Base-by-base conservation (phyloP, 2,329 filamentous ascomycete species). In the Ascochyta viciae-villosae region DNA sequence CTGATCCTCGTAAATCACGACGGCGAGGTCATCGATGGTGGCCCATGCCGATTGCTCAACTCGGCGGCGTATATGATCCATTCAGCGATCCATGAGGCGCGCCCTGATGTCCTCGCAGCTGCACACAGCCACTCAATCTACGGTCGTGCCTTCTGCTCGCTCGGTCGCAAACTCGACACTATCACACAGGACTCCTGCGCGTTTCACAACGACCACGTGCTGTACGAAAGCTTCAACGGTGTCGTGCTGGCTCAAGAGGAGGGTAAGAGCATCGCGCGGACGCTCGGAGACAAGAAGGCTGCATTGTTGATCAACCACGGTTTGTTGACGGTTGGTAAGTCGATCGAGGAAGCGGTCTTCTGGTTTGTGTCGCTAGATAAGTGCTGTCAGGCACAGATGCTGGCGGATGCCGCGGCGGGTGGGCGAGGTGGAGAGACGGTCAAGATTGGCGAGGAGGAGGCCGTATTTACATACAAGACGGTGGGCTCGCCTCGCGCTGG, bases 381-480 rank as follows among this genome's bases (percentile, higher is more conserved):
- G 57, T 83, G 80, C 66, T 84, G 82, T 64, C 77, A 83, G 54
- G 77, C 79, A 33, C 82, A 85, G 67, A 66, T 85, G 40, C 59
- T 83, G 57, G 82, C 81, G 2, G 82, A 84, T 63, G 82, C 82
- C 0, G 82, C 82, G 0, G 85, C 85, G 0, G 83, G 74, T 0
- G 88, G 88, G 0, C 78, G 85, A 3, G 89, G 89, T 1, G 82
- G 82, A 1, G 76, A 82, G 69, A 89, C 88, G 0, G 77, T 90
- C 27, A 87, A 88, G 73, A 88, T 92, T 64, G 78, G 82, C 8
- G 84, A 89, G 1, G 85, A 86, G 47, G 89, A 92, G 70, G 89
- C 89, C 1, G 77, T 72, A 15, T 89, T 84, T 66, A 92, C 89
- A 0, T 87, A 85, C 65, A 85, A 88, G 74, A 82, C 84, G 0